Conservation (phyloP, 306 rosid genomes). For the Malus asiatica region DNA sequence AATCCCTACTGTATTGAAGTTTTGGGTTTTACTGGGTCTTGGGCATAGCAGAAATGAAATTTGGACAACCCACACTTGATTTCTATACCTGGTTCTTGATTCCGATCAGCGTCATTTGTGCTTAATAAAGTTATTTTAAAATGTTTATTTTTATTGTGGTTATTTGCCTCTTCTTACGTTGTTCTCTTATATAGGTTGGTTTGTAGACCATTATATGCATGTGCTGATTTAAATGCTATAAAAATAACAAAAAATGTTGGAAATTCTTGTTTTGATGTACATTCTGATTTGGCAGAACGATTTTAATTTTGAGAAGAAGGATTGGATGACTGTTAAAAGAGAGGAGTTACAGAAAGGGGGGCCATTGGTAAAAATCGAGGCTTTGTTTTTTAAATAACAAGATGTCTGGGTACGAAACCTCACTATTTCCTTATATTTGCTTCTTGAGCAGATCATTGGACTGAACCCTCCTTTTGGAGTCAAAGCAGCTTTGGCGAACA, state of each 20-base stretch:
- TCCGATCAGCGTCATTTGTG: too few relatives aligned
- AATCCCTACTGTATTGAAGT: too few relatives aligned
- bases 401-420: background rate
- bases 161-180: too few relatives aligned
- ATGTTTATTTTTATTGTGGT: too few relatives aligned
- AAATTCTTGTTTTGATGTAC: background rate
- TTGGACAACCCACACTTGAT: too few relatives aligned
- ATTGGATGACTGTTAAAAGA: conserved; percentile 67
- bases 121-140: too few relatives aligned
- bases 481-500: conserved; percentile 66
- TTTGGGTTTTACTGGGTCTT: too few relatives aligned
- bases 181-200: background rate
- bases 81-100: too few relatives aligned
- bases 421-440: background rate
- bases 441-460: conserved; percentile 72
- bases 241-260: background rate
- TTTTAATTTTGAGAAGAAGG: conserved; percentile 77
- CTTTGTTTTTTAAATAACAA: background rate
- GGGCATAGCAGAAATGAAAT: too few relatives aligned
- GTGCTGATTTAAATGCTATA: background rate
- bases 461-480: conserved; percentile 89
- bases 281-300: conserved; percentile 54
- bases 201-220: background rate
- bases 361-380: conserved; percentile 44
- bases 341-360: conserved; percentile 65